These are phyloP conservation scores for Harrya chromipes DNA, from an alignment of 768 basidiomycete genomes.

Conservation along the genomic window DNA sequence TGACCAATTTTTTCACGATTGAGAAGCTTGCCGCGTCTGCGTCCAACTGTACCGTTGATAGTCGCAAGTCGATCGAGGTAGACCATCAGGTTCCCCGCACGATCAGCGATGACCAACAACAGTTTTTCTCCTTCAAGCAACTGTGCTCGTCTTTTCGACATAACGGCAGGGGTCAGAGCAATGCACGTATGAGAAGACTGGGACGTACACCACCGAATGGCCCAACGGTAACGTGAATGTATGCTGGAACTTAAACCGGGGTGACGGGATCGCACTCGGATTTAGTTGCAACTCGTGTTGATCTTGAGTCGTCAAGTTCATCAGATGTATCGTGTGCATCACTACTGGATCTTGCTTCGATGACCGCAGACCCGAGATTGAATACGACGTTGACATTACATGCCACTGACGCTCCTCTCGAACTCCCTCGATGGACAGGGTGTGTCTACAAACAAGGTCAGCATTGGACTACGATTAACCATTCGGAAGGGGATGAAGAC, in stretches of 20 bases:
- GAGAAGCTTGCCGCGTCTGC: slow-evolving; percentile 30
- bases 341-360: slow-evolving; percentile 16
- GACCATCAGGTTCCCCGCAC: slow-evolving; percentile 32
- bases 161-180: background rate
- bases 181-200: background rate
- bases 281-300: slow-evolving; percentile 26
- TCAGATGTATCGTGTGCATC: slow-evolving; percentile 22
- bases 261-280: slow-evolving; percentile 20
- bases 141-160: slow-evolving; percentile 35
- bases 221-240: slow-evolving; percentile 20
- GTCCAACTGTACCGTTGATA: slow-evolving; percentile 33
- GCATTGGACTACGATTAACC: background rate
- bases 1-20: slow-evolving; percentile 46
- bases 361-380: slow-evolving; percentile 1
- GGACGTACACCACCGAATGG: slow-evolving; percentile 17
- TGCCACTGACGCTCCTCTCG: background rate
- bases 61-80: slow-evolving; percentile 35
- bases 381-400: background rate
- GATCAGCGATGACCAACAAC: slow-evolving; percentile 41
- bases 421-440: slow-evolving; percentile 6
- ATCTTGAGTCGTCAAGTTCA: slow-evolving; percentile 29
- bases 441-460: slow-evolving; percentile 10
- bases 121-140: slow-evolving; percentile 40
- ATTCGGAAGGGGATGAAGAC: background rate
- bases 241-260: slow-evolving; percentile 14